A percentile compares a stretch with the other conserved stretches of the same genome.
Evolutionary conservation across 306 rosid species (phyloP).

Genomic region (Ceratonia siliqua): DNA sequence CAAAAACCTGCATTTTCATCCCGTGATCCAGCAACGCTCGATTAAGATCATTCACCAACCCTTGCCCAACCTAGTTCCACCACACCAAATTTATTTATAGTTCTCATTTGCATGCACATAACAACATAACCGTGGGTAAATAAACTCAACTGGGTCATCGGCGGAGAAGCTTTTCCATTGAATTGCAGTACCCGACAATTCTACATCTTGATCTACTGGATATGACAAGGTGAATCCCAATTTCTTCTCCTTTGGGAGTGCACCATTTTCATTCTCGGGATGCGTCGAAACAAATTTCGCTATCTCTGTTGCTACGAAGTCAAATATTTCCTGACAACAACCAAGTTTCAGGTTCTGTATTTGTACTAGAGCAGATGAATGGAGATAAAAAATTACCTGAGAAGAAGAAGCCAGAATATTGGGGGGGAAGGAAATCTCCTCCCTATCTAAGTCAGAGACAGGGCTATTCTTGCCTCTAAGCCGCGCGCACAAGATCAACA

Average conservation of each 20-base stretch:
- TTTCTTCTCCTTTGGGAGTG: constrained; percentile 32
- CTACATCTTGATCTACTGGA: constrained; percentile 39
- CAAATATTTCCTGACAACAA: constrained; percentile 47
- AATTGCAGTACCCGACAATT: constrained; percentile 40
- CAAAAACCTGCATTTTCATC: constrained; percentile 49
- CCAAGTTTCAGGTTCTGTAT: too few relatives aligned
- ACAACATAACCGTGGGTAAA: not conserved
- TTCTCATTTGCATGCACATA: not conserved
- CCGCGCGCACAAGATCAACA: constrained; percentile 61
- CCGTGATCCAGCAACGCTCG: constrained; percentile 56
- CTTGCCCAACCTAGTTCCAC: constrained; percentile 52
- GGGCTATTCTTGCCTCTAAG: constrained; percentile 61
- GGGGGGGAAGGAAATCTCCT: constrained; percentile 53
- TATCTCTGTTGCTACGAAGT: constrained; percentile 62
- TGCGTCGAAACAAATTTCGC: constrained; percentile 51
- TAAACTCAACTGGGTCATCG: constrained; percentile 59
- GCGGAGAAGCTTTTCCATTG: constrained; percentile 49
- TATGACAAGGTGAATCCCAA: constrained; percentile 61
- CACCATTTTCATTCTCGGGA: constrained; percentile 32
- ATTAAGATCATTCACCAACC: constrained; percentile 50
- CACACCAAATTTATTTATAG: not conserved
- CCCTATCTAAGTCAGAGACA: constrained; percentile 50
- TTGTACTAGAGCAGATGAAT: too few relatives aligned
- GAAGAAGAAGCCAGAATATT: constrained; percentile 43
- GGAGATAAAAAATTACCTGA: too few relatives aligned